Percentiles rank a stretch among this genome's conserved stretches.
phyloP scores from a whole-genome alignment of 176 grass and related monocot genomes.

The Raddia distichophylla region DNA sequence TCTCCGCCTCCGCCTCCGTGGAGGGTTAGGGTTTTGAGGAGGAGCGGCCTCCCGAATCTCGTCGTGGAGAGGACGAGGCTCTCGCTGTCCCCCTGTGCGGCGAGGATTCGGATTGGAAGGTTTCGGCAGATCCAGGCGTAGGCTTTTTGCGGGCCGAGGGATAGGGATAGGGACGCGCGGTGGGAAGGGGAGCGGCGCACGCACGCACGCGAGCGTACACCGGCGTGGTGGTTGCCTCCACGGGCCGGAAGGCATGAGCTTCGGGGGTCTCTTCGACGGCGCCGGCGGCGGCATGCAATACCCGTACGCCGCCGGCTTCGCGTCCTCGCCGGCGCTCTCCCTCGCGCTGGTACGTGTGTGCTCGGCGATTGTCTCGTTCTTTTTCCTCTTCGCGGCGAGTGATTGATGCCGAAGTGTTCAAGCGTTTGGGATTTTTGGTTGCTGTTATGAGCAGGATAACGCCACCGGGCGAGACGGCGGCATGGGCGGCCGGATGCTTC shows the following conservation, averaged over 20 bases:
- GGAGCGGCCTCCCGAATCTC: not conserved
- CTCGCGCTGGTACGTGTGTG: constrained; percentile 64
- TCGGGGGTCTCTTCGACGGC: constrained; percentile 66
- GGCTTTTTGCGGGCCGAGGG: not conserved
- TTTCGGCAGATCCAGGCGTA: constrained; percentile 40
- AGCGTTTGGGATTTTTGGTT: not conserved
- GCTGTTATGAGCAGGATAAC: constrained; percentile 46
- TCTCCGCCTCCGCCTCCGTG: not conserved
- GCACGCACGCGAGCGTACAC: not conserved
- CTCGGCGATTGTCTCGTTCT: not conserved
- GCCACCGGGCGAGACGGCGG: constrained; percentile 14
- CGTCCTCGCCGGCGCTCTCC: constrained; percentile 76
- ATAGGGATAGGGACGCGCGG: constrained; percentile 9
- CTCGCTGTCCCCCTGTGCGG: not conserved
- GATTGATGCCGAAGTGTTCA: constrained; percentile 19
- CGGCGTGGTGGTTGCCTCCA: not conserved
- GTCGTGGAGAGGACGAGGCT: not conserved
- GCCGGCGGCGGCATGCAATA: constrained; percentile 57
- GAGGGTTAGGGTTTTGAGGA: constrained; percentile 73
- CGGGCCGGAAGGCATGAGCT: constrained; percentile 52
- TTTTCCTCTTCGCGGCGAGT: not conserved
- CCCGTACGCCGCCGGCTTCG: constrained; percentile 53
- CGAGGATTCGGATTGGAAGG: constrained; percentile 26
- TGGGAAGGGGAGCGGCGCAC: not conserved
- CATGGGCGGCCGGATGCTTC: constrained; percentile 6